Evolutionary conservation across 805 yeast species (phyloP), one percentile per base, ranked within the genome.

Genomic region (Hanseniaspora pseudoguilliermondii): DNA sequence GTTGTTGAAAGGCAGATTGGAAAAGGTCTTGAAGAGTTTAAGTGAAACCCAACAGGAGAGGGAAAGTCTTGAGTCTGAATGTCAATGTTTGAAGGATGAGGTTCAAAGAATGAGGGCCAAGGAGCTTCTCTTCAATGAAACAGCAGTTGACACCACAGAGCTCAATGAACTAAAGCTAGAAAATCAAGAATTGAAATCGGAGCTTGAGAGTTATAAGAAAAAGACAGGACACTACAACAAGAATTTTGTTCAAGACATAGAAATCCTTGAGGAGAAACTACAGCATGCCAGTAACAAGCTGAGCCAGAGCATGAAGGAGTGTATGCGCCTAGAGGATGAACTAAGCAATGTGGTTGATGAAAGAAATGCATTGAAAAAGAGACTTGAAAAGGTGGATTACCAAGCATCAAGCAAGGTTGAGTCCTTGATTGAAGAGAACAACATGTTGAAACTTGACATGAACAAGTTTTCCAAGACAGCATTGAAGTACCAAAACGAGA

Each of bases 391-490:
- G 16, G 47, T 41, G 41, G 59, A 16, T 50, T 62, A 38, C 13
- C 25, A 43, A 25, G n/a, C 25, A 1, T 25, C 54, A 5, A 34
- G 42, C 16, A 55, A 50, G 11, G 23, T 47, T 27, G 43, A 43
- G 9, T 29, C 32, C 3, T 20, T 49, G 20, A 50, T 56, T 23
- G 61, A 60, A 69, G 73, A 57, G 27, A 42, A 60, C 25, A 20
- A 54, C 10, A 53, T 57, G 60, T 62, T 58, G 62, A 69, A 61
- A 60, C 62, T 41, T 66, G 74, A 62, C 51, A 64, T 57, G 18
- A 43, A 34, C 57, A 62, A 52, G 64, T 64, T 59, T 66, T 64
- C 60, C 59, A 68, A 60, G 58, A 64, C 55, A 60, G 68, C 61
- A 49, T 66, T 57, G 62, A 69, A 53, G 46, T 62, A 35, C 47